A percentile compares a stretch with the other conserved stretches of the same genome.
Conservation (phyloP, 192 early-diverging fungal species). For the Backusella macrospora region DNA sequence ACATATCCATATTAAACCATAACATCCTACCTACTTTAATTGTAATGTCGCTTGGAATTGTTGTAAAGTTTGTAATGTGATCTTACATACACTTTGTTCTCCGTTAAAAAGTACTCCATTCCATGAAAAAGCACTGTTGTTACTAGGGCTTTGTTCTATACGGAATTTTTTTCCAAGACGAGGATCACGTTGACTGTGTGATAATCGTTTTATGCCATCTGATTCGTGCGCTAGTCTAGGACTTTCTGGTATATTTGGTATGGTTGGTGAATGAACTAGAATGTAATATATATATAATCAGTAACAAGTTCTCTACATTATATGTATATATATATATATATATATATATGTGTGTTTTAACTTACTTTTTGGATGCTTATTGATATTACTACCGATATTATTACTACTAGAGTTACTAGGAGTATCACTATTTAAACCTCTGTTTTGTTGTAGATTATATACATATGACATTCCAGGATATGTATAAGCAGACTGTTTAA, state of each 20-base stretch:
- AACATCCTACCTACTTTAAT: neutral
- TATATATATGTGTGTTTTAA: too few relatives aligned
- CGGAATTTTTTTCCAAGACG: neutral
- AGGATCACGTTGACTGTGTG: neutral
- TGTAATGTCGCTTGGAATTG: neutral
- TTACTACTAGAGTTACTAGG: neutral
- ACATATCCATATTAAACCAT: too few relatives aligned
- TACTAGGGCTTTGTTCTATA: neutral
- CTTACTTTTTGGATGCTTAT: too few relatives aligned
- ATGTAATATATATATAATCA: neutral
- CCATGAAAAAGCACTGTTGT: neutral
- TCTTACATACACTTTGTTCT: neutral
- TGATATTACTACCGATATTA: neutral
- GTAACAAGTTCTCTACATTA: too few relatives aligned
- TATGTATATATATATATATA: too few relatives aligned
- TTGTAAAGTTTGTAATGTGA: neutral
- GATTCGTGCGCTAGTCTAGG: neutral
- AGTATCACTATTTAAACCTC: neutral
- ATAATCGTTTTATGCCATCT: neutral
- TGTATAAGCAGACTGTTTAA: neutral
- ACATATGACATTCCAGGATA: neutral
- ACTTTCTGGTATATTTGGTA: neutral
- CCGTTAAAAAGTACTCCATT: neutral
- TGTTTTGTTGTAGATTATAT: neutral
- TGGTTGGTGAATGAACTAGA: neutral